These are phyloP conservation scores for Pyrenula aspistea DNA, from an alignment of 495 filamentous ascomycete species.

Conservation along the genomic window DNA sequence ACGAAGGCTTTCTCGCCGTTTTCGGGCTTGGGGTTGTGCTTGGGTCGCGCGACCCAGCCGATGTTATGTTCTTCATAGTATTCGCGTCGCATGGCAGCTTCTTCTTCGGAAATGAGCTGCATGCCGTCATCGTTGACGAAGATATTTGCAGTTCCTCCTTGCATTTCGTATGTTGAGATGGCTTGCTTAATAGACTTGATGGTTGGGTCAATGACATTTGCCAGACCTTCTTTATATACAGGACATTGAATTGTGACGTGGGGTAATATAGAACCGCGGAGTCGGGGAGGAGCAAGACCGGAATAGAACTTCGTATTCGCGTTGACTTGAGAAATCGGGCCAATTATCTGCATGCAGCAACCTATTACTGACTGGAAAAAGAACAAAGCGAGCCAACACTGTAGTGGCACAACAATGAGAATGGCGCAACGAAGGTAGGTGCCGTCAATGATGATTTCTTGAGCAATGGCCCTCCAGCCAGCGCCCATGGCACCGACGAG, in stretches of 20 bases:
- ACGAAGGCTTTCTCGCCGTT: slow-evolving; percentile 27
- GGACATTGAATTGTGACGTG: slow-evolving; percentile 42
- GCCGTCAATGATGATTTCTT: slow-evolving; percentile 37
- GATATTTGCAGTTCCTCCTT: slow-evolving; percentile 37
- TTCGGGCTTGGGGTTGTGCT: slow-evolving; percentile 37
- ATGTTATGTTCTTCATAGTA: slow-evolving; percentile 56
- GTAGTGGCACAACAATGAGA: slow-evolving; percentile 28
- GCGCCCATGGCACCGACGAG: slow-evolving; percentile 39
- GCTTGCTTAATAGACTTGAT: slow-evolving; percentile 28
- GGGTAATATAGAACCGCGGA: slow-evolving; percentile 33
- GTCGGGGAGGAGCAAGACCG: slow-evolving; percentile 34
- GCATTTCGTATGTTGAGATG: slow-evolving; percentile 39
- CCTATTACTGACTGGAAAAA: slow-evolving; percentile 48
- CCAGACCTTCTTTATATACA: slow-evolving; percentile 20
- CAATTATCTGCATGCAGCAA: slow-evolving; percentile 44
- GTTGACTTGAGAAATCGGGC: slow-evolving; percentile 42
- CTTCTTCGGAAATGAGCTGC: slow-evolving; percentile 33
- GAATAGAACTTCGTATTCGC: slow-evolving; percentile 52
- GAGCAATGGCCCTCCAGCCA: slow-evolving; percentile 41
- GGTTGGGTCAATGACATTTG: slow-evolving; percentile 13
- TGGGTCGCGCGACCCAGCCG: slow-evolving; percentile 47
- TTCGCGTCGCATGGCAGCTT: slow-evolving; percentile 42
- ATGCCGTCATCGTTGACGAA: slow-evolving; percentile 39
- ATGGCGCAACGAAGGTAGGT: slow-evolving; percentile 36
- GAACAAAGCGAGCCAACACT: slow-evolving; percentile 44